Conservation (phyloP, 78 protist species). For the Paratrimastix pyriformis region DNA sequence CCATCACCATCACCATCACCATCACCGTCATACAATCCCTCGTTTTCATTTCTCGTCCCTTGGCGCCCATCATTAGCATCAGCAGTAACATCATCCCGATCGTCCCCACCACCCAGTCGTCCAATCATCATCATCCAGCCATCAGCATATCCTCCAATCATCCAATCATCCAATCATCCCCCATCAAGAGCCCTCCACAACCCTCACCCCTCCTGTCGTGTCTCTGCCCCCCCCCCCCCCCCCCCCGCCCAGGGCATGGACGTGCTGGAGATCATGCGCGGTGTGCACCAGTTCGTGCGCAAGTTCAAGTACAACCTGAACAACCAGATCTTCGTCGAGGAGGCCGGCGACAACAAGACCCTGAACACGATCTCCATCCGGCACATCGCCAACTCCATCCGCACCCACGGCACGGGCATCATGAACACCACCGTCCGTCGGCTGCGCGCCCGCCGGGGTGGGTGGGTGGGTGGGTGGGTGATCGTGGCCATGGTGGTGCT, state of each 20-base stretch:
- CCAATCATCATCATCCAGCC: too few relatives aligned
- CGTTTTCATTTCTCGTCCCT: neutral
- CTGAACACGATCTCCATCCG: slow-evolving; percentile 76
- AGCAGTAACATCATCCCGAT: neutral
- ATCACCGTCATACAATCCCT: neutral
- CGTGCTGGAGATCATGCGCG: slow-evolving; percentile 81
- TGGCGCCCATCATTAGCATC: neutral
- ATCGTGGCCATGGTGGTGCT: too few relatives aligned
- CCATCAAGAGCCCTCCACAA: neutral
- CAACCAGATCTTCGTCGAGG: slow-evolving; percentile 78
- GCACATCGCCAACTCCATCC: slow-evolving; percentile 82
- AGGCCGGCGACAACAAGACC: slow-evolving; percentile 42
- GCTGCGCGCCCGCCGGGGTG: too few relatives aligned
- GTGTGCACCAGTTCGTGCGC: slow-evolving; percentile 82
- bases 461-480: too few relatives aligned
- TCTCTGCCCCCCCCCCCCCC: neutral
- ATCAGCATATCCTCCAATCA: too few relatives aligned
- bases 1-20: too few relatives aligned
- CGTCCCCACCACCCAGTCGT: too few relatives aligned
- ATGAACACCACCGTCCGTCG: slow-evolving; percentile 84
- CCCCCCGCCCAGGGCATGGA: slow-evolving; percentile 70
- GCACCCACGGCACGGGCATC: slow-evolving; percentile 95
- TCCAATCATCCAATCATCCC: too few relatives aligned
- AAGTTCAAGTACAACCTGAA: slow-evolving; percentile 83
- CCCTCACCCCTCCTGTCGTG: neutral